Evolutionary conservation across 768 basidiomycete genomes (phyloP).

Genomic region (Termitomyces sp.): DNA sequence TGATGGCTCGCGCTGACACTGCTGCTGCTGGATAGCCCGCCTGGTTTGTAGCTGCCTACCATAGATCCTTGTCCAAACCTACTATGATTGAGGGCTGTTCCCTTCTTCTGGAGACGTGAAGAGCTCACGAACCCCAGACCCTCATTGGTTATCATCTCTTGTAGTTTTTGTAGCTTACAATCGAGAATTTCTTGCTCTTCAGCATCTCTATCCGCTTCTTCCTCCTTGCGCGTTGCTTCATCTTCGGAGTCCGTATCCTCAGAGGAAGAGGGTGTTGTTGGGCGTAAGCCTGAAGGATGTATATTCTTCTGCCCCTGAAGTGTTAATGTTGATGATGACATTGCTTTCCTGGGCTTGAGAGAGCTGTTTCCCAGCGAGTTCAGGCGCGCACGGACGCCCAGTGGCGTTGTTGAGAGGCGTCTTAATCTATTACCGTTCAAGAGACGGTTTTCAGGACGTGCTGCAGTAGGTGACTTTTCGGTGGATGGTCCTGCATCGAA

Average conservation of each 20-base stretch:
- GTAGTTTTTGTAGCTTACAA: conserved; percentile 62
- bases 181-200: conserved; percentile 68
- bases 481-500: conserved; percentile 18
- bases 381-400: conserved; percentile 66
- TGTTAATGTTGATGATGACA: conserved; percentile 70
- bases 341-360: conserved; percentile 47
- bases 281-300: conserved; percentile 29
- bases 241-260: conserved; percentile 53
- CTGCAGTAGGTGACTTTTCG: conserved; percentile 25
- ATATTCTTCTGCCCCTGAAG: conserved; percentile 47
- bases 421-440: conserved; percentile 33
- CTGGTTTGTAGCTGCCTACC: conserved; percentile 29
- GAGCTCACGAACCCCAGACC: conserved; percentile 62
- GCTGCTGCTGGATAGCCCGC: conserved; percentile 43
- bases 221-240: conserved; percentile 59
- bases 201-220: conserved; percentile 60
- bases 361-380: conserved; percentile 60
- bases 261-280: conserved; percentile 49
- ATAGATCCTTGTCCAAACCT: conserved; percentile 32
- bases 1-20: conserved; percentile 45
- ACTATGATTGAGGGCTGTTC: conserved; percentile 40
- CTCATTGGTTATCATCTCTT: conserved; percentile 71
- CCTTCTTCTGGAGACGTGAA: conserved; percentile 30
- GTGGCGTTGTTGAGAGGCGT: conserved; percentile 42
- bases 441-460: conserved; percentile 25